Conservation (phyloP, 305 asterid species). For the Petunia hybrid region DNA sequence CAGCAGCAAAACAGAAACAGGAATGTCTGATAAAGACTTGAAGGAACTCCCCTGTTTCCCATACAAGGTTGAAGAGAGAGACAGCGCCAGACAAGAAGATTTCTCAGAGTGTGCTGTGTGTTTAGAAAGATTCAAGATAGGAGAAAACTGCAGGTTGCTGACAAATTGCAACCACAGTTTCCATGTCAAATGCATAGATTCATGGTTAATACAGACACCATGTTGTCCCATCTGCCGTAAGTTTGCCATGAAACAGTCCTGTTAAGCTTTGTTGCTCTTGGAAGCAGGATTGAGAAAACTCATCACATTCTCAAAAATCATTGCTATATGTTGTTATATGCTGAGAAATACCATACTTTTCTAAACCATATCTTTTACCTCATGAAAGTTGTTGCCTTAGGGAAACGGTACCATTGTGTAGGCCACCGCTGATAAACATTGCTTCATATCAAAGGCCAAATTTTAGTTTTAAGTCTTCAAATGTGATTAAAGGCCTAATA, state of each 20-base stretch:
- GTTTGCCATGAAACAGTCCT: neutral
- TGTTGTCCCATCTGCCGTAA: conserved; percentile 35
- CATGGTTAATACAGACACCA: conserved; percentile 35
- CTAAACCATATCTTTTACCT: neutral
- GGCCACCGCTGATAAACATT: too few species aligned
- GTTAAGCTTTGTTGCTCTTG: neutral
- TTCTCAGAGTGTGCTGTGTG: conserved; percentile 35
- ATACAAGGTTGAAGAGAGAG: conserved; percentile 19
- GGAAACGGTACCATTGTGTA: too few species aligned
- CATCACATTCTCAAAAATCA: neutral
- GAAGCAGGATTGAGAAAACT: neutral
- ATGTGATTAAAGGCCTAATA: too few species aligned
- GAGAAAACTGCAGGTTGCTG: conserved; percentile 35
- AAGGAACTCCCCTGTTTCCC: conserved; percentile 33
- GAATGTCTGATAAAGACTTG: conserved; percentile 25
- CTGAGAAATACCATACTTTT: neutral
- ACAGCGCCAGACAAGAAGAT: neutral
- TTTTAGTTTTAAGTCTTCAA: too few species aligned
- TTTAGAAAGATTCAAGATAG: conserved; percentile 34
- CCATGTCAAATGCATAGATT: conserved; percentile 35
- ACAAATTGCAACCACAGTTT: conserved; percentile 37
- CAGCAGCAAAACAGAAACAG: neutral
- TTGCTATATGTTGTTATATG: too few species aligned
- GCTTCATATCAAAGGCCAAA: too few species aligned
- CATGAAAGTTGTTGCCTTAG: neutral